Base-by-base conservation (phyloP, 73 alveolate genomes). In the Urostyla sp. region DNA sequence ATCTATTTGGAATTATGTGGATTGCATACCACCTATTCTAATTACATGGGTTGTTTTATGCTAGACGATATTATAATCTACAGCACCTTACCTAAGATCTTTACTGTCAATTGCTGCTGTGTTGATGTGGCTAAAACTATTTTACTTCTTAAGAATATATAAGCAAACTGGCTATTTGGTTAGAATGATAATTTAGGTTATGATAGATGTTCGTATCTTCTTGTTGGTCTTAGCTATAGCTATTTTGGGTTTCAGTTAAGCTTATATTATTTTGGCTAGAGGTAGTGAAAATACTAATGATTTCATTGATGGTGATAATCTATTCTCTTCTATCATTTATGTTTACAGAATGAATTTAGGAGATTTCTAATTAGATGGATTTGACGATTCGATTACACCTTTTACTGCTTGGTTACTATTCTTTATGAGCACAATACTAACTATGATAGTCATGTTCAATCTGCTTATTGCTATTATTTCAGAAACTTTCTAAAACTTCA, bases 381-480 rank as follows among this genome's bases (percentile, higher is more conserved):
- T 26, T 36, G 54, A 20, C 2, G 59, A 46, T 10, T 21, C 49
- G 13, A 60, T 35, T 34, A 30, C 67, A 38, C 31, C 23, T 31
- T 21, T 78, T 4, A 58, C 54, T 4, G 28, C 40, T 16, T 78
- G 76, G 63, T 44, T 32, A 0, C 18, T 78, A 21, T 78, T 59
- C 49, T 63, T 78, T 20, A 58, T 78, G 0, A 16, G 38, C 13
- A 23, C 61, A 1, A 34, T 78, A 44, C 58, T 78, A 21, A 30
- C 51, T 6, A 66, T 63, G 27, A 52, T 80, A 27, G 84, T 80
- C 16, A 44, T 80, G 78, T 77, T 80, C 24, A 80, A 80, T 55
- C 37, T 80, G 56, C 59, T 80, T 37, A 67, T 80, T 48, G 84
- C 90, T 11, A 80, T 80, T 53, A 67, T 80, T 37, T 76, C 84